phyloP scores from a whole-genome alignment of 2,329 filamentous ascomycete species.

The Aureobasidium vineae region DNA sequence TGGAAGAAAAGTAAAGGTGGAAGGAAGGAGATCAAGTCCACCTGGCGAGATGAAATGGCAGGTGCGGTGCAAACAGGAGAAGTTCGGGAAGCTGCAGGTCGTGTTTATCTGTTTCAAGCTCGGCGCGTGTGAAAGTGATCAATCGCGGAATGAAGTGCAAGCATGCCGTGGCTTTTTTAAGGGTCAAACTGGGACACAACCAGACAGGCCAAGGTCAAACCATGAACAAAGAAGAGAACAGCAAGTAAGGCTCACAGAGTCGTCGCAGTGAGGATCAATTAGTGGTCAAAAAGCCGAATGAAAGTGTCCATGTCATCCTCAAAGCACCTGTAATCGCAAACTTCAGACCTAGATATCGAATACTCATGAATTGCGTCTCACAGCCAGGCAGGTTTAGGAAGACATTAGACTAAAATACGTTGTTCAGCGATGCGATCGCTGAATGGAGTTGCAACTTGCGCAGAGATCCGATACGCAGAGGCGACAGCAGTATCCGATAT shows the following conservation, averaged over 20 bases:
- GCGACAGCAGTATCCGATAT: background rate
- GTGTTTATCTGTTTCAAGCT: slow-evolving; percentile 4
- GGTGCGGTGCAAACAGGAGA: slow-evolving; percentile 9
- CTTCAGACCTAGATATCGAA: too few relatives aligned
- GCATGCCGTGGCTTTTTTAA: background rate
- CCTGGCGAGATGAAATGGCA: background rate
- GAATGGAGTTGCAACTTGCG: background rate
- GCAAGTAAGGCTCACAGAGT: too few relatives aligned
- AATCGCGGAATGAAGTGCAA: background rate
- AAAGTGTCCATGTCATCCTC: too few relatives aligned
- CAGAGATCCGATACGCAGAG: background rate
- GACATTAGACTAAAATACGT: too few relatives aligned
- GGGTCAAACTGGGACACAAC: background rate
- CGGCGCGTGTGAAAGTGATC: slow-evolving; percentile 1
- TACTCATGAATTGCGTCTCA: too few relatives aligned
- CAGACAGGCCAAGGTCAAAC: background rate
- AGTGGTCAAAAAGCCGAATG: too few relatives aligned
- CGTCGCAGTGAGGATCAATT: too few relatives aligned
- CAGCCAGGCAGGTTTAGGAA: too few relatives aligned
- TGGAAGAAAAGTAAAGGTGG: background rate
- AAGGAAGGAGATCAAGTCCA: background rate
- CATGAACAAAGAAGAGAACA: background rate
- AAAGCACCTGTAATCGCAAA: too few relatives aligned
- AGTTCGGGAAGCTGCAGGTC: slow-evolving; percentile 11
- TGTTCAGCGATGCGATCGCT: background rate